These are phyloP conservation scores for Cyclocybe cylindracea DNA, from an alignment of 768 basidiomycete species.

Conservation along the genomic window DNA sequence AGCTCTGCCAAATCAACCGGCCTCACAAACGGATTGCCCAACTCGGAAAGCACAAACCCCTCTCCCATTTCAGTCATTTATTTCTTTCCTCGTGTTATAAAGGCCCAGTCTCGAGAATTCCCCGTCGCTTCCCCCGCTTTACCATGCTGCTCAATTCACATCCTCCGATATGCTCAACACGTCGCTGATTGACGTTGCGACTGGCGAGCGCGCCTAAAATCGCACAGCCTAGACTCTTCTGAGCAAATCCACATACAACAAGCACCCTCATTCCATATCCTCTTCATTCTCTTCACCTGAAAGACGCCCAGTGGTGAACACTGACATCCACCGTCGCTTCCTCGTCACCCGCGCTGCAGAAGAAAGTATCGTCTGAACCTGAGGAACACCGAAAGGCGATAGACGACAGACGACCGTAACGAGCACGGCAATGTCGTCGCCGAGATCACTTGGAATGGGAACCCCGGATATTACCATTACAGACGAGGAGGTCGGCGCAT, in stretches of 20 bases:
- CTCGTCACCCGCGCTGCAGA: constrained; percentile 15
- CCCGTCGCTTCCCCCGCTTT: constrained; percentile 2
- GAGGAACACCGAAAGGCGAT: constrained; percentile 16
- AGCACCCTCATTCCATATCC: constrained; percentile 16
- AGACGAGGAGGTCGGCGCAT: constrained; percentile 50
- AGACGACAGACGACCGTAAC: constrained; percentile 43
- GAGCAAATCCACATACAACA: constrained; percentile 28
- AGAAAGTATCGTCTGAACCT: constrained; percentile 9
- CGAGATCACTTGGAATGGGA: constrained; percentile 54
- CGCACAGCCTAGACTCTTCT: constrained; percentile 33
- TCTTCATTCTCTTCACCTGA: constrained; percentile 9
- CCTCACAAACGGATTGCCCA: constrained; percentile 45
- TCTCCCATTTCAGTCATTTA: constrained; percentile 32
- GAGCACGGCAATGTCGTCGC: constrained; percentile 42
- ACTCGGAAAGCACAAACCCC: constrained; percentile 46
- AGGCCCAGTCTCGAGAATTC: neutral
- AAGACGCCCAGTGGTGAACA: neutral
- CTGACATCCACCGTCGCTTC: constrained; percentile 2
- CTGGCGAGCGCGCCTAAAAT: constrained; percentile 51
- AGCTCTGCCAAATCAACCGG: constrained; percentile 1
- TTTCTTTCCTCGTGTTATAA: constrained; percentile 7
- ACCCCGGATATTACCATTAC: constrained; percentile 51
- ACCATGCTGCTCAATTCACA: constrained; percentile 61
- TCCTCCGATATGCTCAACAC: constrained; percentile 60
- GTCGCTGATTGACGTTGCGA: constrained; percentile 51